Conservation (phyloP, 148 eudicot species). For the Spergularia bocconei region DNA sequence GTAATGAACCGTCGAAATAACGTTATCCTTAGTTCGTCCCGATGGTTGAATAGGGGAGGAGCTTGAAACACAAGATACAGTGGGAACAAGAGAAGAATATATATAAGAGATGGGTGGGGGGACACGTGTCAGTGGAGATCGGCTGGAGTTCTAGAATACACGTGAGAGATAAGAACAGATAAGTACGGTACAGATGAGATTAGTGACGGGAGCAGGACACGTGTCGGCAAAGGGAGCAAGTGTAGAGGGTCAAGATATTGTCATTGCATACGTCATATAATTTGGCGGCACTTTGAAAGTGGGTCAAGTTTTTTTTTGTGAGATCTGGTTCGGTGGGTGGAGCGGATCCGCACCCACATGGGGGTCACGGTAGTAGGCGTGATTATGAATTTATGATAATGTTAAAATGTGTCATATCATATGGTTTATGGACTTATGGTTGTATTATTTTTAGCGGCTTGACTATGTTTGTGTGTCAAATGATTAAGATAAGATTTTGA, state of each 20-base stretch:
- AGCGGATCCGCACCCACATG: background rate
- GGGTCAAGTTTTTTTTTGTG: background rate
- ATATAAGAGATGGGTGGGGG: conserved; percentile 8
- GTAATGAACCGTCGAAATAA: too few species aligned
- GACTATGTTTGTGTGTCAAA: background rate
- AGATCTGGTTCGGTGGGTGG: background rate
- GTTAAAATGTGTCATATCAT: background rate
- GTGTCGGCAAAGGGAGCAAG: conserved; percentile 17
- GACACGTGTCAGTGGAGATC: conserved; percentile 25
- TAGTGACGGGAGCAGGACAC: conserved; percentile 15
- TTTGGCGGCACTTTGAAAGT: conserved; percentile 2
- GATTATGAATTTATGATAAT: background rate
- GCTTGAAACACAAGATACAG: conserved; percentile 4
- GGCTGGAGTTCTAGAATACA: conserved; percentile 23
- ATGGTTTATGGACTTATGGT: too few species aligned
- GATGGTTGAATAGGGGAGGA: background rate
- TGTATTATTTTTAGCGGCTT: background rate
- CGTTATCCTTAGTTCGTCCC: background rate
- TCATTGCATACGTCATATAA: conserved; percentile 25
- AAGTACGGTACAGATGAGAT: too few species aligned
- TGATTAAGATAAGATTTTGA: background rate
- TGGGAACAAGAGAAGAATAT: background rate
- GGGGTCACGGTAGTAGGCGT: background rate
- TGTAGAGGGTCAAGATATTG: background rate
- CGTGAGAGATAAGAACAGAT: conserved; percentile 17